These are phyloP conservation scores for Asparagopsis taxiformis DNA, from an alignment of 31 red algal genomes.

Conservation along the genomic window DNA sequence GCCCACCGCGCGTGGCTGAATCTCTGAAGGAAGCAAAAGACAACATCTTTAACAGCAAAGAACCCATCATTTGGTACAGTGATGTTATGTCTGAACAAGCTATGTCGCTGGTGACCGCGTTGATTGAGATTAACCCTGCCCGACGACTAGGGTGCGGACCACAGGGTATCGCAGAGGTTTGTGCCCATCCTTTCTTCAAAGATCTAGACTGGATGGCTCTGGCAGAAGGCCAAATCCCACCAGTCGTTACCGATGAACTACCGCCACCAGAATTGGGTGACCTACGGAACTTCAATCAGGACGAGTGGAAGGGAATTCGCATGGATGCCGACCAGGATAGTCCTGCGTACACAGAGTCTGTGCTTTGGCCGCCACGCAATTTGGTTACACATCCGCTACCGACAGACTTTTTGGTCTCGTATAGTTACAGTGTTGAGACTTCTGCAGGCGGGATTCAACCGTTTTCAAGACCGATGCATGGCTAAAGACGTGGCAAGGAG, in stretches of 20 bases:
- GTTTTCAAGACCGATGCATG: too few relatives aligned
- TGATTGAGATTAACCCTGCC: constrained; percentile 71
- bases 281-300: constrained; percentile 73
- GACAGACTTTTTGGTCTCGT: constrained; percentile 53
- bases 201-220: constrained; percentile 83
- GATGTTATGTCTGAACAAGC: constrained; percentile 71
- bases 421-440: constrained; percentile 55
- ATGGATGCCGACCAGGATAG: constrained; percentile 69
- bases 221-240: constrained; percentile 37
- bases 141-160: constrained; percentile 74
- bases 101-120: constrained; percentile 68
- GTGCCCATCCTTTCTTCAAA: constrained; percentile 89
- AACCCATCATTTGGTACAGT: constrained; percentile 57
- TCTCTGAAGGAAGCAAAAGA: constrained; percentile 70
- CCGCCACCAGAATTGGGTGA: constrained; percentile 48
- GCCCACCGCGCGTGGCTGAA: constrained; percentile 72
- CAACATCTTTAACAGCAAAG: constrained; percentile 69
- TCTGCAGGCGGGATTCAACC: too few relatives aligned
- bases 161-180: constrained; percentile 72
- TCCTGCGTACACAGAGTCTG: constrained; percentile 51
- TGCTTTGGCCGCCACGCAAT: constrained; percentile 65
- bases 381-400: constrained; percentile 33
- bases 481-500: too few relatives aligned
- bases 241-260: constrained; percentile 39
- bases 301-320: constrained; percentile 63